A percentile compares a stretch with the other conserved stretches of the same genome.
Conservation (phyloP, 1,284 basidiomycete genomes). For the Ganoderma leucocontextum region DNA sequence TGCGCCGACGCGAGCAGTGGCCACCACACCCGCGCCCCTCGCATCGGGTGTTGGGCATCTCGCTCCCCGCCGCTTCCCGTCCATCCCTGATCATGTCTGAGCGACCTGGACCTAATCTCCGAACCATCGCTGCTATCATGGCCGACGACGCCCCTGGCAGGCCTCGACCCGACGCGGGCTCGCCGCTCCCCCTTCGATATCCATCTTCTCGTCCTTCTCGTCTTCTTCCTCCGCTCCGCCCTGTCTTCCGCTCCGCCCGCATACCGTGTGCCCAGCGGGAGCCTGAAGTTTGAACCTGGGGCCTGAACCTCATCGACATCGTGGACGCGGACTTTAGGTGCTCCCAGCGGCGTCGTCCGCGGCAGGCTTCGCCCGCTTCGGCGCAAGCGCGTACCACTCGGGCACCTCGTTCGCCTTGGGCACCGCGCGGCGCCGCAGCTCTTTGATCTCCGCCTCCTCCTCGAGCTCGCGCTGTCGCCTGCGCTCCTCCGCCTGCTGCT, state of each 20-base stretch:
- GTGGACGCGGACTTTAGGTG: conserved; percentile 1
- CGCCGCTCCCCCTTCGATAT: neutral
- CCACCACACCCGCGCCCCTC: conserved; percentile 1
- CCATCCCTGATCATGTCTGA: neutral
- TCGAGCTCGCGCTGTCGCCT: conserved; percentile 55
- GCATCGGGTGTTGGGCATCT: conserved; percentile 8
- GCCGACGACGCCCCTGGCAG: neutral
- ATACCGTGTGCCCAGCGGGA: neutral
- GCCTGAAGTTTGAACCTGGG: neutral
- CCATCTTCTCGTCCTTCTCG: neutral
- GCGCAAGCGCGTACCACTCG: conserved; percentile 74
- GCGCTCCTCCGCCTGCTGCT: conserved; percentile 51
- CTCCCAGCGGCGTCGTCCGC: conserved; percentile 9
- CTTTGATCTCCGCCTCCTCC: conserved; percentile 64
- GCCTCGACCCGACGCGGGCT: neutral
- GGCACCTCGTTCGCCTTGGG: conserved; percentile 77
- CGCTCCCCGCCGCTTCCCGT: conserved; percentile 1
- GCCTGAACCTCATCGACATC: neutral
- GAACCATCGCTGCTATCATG: neutral
- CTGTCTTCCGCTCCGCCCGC: neutral
- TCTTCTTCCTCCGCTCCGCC: conserved; percentile 5
- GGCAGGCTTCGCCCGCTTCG: conserved; percentile 47
- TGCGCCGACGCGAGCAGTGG: conserved; percentile 1
- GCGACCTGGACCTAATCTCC: conserved; percentile 6
- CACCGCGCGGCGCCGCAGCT: conserved; percentile 64